Evolutionary conservation across 305 asterid species (phyloP), one percentile per base, ranked within the genome.

Genomic region (Salvia sclarea): DNA sequence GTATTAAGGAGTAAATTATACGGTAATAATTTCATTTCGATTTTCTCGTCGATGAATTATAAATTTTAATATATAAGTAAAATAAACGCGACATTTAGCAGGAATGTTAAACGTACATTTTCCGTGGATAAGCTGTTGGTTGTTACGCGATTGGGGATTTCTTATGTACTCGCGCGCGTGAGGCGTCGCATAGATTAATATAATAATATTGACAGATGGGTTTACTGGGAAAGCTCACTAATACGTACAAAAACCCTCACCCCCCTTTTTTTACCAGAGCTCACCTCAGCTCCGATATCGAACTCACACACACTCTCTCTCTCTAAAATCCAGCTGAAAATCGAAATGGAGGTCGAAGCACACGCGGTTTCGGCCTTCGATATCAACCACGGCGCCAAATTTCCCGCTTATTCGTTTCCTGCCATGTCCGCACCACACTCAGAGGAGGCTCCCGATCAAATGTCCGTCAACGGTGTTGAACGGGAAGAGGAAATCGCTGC

Each of bases 281-380:
- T 14, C 12, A 0, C 5, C 17, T 61, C 71, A 3, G 8, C 68
- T 48, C 72, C 63, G 13, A 6, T 31, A 7, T 21, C 67, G 61
- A 11, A 13, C 59, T 2, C 66, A 11, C 17, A 17, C 54, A 7
- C 67, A 9, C 54, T 57, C 4, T 58, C 45, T 72, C 72, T 69
- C 66, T 60, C 76, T 38, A 33, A 25, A 65, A 17, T 57, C 55
- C 49, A 31, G 8, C 43, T 44, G 3, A 24, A 17, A 4, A 22
- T 17, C 43, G 12, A 61, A 41, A 86, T 86, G 92, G 92, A 83
- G 78, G 90, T 82, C 67, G 83, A 88, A 49, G 43, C 86, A 49
- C 88, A 74, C 62, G 33, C 75, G 69, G 74, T 25, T 30, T 64
- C 77, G 54, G 24, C 75, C 40, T 79, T 79, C 73, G 84, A 79